Evolutionary conservation across 495 filamentous ascomycete species (phyloP).

Genomic region (Neurospora sublineolata): DNA sequence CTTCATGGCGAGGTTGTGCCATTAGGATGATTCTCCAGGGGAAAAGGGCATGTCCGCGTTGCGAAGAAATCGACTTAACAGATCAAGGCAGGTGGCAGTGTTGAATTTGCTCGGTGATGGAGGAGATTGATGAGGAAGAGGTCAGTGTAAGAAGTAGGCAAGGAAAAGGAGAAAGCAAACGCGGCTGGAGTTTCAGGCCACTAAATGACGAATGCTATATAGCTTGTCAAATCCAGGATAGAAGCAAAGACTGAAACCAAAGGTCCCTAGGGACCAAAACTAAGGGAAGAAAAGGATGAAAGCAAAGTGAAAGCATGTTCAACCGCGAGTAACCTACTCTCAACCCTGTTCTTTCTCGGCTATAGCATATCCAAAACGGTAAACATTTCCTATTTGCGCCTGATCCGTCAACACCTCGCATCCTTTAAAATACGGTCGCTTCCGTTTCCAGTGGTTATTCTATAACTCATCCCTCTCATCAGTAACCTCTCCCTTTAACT

Average conservation of each 20-base stretch:
- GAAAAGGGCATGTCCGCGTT: not conserved
- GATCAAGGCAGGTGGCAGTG: not conserved
- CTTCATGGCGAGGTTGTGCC: not conserved
- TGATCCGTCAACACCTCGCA: not conserved
- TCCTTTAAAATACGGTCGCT: not conserved
- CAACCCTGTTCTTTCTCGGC: not conserved
- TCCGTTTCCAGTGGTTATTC: not conserved
- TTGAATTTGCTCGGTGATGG: not conserved
- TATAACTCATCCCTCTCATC: conserved; percentile 17
- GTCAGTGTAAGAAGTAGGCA: not conserved
- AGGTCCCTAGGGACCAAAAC: not conserved
- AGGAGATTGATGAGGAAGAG: not conserved
- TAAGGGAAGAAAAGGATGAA: not conserved
- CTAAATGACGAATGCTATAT: not conserved
- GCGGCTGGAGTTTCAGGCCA: not conserved
- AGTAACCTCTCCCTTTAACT: not conserved
- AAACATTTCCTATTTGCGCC: not conserved
- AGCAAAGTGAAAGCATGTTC: not conserved
- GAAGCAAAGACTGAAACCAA: not conserved
- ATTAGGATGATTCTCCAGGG: not conserved
- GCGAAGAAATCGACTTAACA: not conserved
- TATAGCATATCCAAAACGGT: not conserved
- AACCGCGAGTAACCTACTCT: not conserved
- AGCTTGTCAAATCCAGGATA: not conserved
- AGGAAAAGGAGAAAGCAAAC: not conserved